Evolutionary conservation across 768 basidiomycete species (phyloP).

Genomic region (Phaeotremella fagi): DNA sequence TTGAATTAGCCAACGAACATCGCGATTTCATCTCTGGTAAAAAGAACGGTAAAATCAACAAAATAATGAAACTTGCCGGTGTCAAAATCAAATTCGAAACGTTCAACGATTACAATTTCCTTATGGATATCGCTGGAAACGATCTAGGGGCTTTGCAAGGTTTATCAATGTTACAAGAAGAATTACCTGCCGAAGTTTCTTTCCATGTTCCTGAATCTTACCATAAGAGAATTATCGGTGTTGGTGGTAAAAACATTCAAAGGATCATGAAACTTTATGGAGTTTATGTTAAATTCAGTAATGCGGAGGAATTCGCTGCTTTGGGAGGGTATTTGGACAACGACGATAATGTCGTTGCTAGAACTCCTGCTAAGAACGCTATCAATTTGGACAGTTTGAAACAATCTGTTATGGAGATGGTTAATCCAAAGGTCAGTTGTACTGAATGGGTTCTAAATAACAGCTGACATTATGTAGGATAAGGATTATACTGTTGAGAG

Average conservation of each 20-base stretch:
- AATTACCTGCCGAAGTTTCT: slow-evolving; percentile 95
- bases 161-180: slow-evolving; percentile 84
- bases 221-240: slow-evolving; percentile 98
- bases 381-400: slow-evolving; percentile 91
- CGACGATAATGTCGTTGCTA: slow-evolving; percentile 97
- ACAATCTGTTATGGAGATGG: slow-evolving; percentile 94
- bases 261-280: slow-evolving; percentile 99
- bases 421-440: slow-evolving; percentile 77
- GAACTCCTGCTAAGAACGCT: slow-evolving; percentile 96
- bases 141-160: slow-evolving; percentile 82
- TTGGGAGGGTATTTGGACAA: slow-evolving; percentile 94
- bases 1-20: slow-evolving; percentile 95
- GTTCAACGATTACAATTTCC: slow-evolving; percentile 82
- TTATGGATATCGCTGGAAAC: slow-evolving; percentile 83
- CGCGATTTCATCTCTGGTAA: slow-evolving; percentile 98
- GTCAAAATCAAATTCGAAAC: slow-evolving; percentile 99
- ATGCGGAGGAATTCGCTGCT: slow-evolving; percentile 92
- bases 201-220: slow-evolving; percentile 98
- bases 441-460: slow-evolving; percentile 1
- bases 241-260: slow-evolving; percentile 95
- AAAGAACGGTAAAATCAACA: slow-evolving; percentile 99
- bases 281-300: slow-evolving; percentile 99
- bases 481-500: slow-evolving; percentile 95
- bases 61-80: slow-evolving; percentile 95
- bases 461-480: slow-evolving; percentile 57